Base-by-base conservation (phyloP, 1,284 basidiomycete species). In the Sporisorium iseilematis-ciliati region DNA sequence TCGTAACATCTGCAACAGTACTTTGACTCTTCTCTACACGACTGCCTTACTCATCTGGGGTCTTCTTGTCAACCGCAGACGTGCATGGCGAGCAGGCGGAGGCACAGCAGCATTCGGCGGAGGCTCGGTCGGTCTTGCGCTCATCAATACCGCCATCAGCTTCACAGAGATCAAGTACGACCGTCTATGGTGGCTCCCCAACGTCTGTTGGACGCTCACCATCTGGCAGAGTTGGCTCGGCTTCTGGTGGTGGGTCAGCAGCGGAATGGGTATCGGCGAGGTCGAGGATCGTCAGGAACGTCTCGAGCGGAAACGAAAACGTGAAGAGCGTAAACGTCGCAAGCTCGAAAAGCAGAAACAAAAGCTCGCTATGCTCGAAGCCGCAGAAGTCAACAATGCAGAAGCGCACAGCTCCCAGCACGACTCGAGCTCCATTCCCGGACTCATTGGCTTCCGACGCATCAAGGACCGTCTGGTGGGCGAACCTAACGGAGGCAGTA, bases 81-180 rank as follows among this genome's bases (percentile, higher is more conserved):
- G 94, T 59, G 97, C 97, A 1, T 99, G 96, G 96, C 90, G 95
- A 18, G 93, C 92, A 0, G 86, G 86, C 35, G 96, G 96, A 14
- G 96, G 96, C 7, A 99, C 96, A 0, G 95, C 95, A 0, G 92
- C 92, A 0, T 99, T 99, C 82, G 96, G 96, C 21, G 89, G 89
- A 10, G 78, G 78, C 8, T 74, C 80, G 3, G 65, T 82, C 14
- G 69, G 77, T 10, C 77, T 85, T 7, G 82, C 84, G 2, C 35
- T 82, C 33, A 65, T 76, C 69, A 84, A 83, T 61, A 82, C 82
- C 18, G 74, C 74, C 40, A 80, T 84, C 61, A 82, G 77, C 71
- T 85, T 83, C 66, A 74, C 80, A 16, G 79, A 83, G 58, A 82
- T 85, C 60, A 77, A 67, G 42, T 84, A 79, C 57, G 82, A 84